Conservation (phyloP, 495 filamentous ascomycete species). For the Penicillium herquei region DNA sequence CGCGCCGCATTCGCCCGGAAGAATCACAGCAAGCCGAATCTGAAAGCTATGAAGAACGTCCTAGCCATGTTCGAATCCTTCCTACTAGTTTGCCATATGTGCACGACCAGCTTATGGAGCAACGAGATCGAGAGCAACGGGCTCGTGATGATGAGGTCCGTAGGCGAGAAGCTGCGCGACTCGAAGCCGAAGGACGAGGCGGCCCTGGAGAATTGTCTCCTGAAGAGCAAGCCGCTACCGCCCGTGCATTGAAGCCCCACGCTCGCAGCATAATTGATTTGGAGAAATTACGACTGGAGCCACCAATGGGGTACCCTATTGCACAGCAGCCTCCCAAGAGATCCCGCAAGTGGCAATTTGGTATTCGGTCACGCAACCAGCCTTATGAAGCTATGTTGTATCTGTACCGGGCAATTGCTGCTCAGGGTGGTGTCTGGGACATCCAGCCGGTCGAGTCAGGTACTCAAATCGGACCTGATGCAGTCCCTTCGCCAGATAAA, state of each 20-base stretch:
- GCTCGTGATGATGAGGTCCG: conserved; percentile 30
- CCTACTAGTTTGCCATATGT: conserved; percentile 87
- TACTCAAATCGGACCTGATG: conserved; percentile 27
- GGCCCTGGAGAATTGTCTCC: conserved; percentile 49
- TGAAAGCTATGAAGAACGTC: conserved; percentile 37
- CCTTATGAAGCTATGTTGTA: conserved; percentile 91
- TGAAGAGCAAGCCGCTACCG: conserved; percentile 74
- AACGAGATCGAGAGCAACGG: conserved; percentile 48
- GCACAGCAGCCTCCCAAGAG: conserved; percentile 57
- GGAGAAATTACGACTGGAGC: conserved; percentile 56
- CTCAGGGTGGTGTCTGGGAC: conserved; percentile 85
- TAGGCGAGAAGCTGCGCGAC: conserved; percentile 25
- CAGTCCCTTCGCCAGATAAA: conserved; percentile 23
- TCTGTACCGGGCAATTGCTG: conserved; percentile 84
- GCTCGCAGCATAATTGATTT: conserved; percentile 59
- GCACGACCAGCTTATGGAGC: conserved; percentile 85
- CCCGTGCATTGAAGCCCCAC: conserved; percentile 76
- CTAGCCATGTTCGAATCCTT: conserved; percentile 83
- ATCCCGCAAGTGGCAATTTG: conserved; percentile 92
- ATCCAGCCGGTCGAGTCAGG: conserved; percentile 44
- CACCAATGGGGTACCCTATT: conserved; percentile 65
- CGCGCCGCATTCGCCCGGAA: conserved; percentile 27
- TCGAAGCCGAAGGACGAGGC: conserved; percentile 49
- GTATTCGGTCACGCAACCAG: conserved; percentile 88
- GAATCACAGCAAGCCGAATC: conserved; percentile 26